Base-by-base conservation (phyloP, 2,329 filamentous ascomycete species). In the Colletotrichum sp. region DNA sequence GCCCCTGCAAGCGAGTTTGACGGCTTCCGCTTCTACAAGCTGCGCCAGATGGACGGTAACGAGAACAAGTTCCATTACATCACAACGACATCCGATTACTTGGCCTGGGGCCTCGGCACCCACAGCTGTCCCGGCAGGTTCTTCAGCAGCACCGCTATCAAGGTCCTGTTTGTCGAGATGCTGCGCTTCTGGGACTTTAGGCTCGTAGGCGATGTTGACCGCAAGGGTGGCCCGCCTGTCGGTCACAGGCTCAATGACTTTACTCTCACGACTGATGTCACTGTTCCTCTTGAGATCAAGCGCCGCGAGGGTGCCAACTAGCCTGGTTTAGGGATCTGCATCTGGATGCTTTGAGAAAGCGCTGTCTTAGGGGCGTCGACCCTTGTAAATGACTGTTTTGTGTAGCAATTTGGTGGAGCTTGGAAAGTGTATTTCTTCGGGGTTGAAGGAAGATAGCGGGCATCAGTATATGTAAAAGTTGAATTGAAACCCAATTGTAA, bases 91-190 rank as follows among this genome's bases (percentile, higher is more conserved):
- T 77, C 77, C 3, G 81, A 83, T 8, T 80, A 78, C 25, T 69
- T 84, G 27, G 77, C 71, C 5, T 88, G 86, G 55, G 86, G 86
- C 2, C 82, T 86, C 67, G 86, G 86, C 0, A 79, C 78, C 5
- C 82, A 85, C 65, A 84, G 85, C 55, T 72, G 71, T n/a, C 71
- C 71, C 13, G 71, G 71, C 12, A 64, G 64, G 0, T 72, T 69
- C 64, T 86, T 86, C 77, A 84, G 83, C 3, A 79, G 78, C 8
- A 81, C 82, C 30, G 81, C 84, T 75, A 83, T 86, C 55, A 86
- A 87, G 81, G 71, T 78, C 8, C 76, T 82, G 22, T 69, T 80
- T n/a, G 77, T 79, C 9, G 76, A 81, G 49, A 75, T 82, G n/a
- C 63, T 82, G 7, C 72, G 78, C 27, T 64, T 79, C 39, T 82